Percentiles rank a stretch among this genome's conserved stretches.
Evolutionary conservation across 768 basidiomycete species (phyloP).

Genomic region (Chiua virens): DNA sequence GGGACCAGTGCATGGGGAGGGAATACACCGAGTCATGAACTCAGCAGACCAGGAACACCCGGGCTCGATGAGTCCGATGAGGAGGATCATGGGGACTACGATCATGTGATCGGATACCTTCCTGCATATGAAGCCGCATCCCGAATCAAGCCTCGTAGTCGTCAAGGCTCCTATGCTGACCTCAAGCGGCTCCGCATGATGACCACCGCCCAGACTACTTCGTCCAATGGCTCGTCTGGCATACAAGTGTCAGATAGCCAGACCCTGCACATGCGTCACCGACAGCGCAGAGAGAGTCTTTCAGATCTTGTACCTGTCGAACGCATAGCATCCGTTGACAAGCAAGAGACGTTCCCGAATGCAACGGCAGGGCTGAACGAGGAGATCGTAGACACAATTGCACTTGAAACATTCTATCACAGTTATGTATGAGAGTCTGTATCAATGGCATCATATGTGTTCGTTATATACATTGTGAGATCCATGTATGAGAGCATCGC

Average conservation of each 20-base stretch:
- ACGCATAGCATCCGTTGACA: conserved; percentile 61
- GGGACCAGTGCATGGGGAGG: conserved; percentile 91
- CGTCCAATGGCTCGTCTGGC: conserved; percentile 14
- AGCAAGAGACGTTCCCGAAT: conserved; percentile 55
- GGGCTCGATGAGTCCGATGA: conserved; percentile 81
- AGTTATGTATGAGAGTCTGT: conserved; percentile 18
- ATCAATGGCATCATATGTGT: conserved; percentile 23
- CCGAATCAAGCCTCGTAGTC: conserved; percentile 52
- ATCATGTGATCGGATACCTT: conserved; percentile 76
- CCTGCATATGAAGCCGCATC: conserved; percentile 47
- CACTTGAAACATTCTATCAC: conserved; percentile 18
- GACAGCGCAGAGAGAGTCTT: conserved; percentile 61
- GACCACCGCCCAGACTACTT: conserved; percentile 9
- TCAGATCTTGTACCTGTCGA: conserved; percentile 63
- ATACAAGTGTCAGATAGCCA: conserved; percentile 35
- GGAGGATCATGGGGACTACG: conserved; percentile 89
- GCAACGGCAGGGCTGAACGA: conserved; percentile 69
- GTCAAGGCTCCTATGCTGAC: conserved; percentile 79
- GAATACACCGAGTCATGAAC: conserved; percentile 50
- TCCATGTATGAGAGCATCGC: conserved; percentile 19
- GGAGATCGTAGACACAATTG: conserved; percentile 47
- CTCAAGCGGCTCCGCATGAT: conserved; percentile 62
- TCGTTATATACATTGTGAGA: conserved; percentile 30
- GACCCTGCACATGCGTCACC: conserved; percentile 47
- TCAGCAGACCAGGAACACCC: conserved; percentile 67